These are phyloP conservation scores for Mikania micrantha DNA, from an alignment of 129 eudicot genomes.

Conservation along the genomic window DNA sequence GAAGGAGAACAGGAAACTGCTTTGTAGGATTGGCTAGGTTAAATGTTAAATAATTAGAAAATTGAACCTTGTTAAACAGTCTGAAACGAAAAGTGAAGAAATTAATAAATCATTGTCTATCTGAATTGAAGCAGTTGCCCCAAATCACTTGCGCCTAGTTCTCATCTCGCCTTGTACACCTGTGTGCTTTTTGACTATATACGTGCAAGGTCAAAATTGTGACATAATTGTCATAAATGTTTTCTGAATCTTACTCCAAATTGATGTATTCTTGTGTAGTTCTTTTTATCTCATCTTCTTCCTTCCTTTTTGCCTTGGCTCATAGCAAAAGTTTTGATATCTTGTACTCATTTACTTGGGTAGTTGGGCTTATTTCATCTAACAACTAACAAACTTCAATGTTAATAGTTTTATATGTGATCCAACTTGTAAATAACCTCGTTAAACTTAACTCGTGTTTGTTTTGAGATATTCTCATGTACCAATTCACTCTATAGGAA, in stretches of 20 bases:
- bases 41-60: no score
- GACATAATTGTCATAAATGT: neutral
- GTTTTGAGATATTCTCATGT: neutral
- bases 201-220: no score
- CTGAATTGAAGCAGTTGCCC: no score
- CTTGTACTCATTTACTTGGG: neutral
- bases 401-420: neutral
- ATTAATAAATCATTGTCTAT: no score
- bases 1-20: no score
- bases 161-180: no score
- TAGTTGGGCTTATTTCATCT: neutral
- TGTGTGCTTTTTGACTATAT: no score
- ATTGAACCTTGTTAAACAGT: no score
- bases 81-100: no score
- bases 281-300: neutral
- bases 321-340: neutral
- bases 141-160: no score
- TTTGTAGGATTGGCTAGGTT: no score
- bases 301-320: neutral
- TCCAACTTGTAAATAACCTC: neutral
- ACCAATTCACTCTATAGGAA: slow-evolving; percentile 43
- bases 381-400: neutral
- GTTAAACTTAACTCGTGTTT: neutral
- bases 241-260: neutral
- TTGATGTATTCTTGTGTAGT: slow-evolving; percentile 4